A percentile compares a stretch with the other conserved stretches of the same genome.
phyloP scores from a whole-genome alignment of 2,329 filamentous ascomycete genomes.

The Fusarium graminum region DNA sequence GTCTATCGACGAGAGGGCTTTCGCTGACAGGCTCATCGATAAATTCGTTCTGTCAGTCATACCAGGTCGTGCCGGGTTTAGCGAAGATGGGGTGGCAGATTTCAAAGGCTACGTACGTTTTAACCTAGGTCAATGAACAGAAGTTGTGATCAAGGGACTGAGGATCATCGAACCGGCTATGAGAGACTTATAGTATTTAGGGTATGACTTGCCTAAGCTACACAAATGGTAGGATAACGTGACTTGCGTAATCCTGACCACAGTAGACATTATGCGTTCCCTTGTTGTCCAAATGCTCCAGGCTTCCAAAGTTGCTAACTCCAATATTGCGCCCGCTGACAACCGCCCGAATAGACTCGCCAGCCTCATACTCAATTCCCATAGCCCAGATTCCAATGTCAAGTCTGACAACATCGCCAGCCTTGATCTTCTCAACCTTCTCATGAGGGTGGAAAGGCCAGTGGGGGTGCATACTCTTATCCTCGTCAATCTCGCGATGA shows the following conservation, averaged over 20 bases:
- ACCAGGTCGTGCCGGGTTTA: not conserved
- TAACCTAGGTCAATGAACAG: not conserved
- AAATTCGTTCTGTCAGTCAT: not conserved
- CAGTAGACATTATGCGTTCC: conserved; percentile 5
- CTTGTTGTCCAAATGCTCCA: conserved; percentile 22
- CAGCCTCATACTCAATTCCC: conserved; percentile 26
- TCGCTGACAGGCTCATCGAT: not conserved
- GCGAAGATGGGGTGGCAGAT: not conserved
- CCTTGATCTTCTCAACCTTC: not conserved
- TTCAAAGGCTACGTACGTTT: not conserved
- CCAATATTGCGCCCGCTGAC: conserved; percentile 10
- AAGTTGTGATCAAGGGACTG: not conserved
- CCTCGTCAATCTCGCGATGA: conserved; percentile 17
- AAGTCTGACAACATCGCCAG: not conserved
- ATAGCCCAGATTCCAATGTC: conserved; percentile 26
- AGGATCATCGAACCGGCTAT: not conserved
- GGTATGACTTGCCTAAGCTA: not conserved
- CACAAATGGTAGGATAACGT: conserved; percentile 14
- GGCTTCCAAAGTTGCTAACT: conserved; percentile 17
- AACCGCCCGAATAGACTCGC: conserved; percentile 7
- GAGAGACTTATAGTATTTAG: not conserved
- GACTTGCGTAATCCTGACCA: not conserved
- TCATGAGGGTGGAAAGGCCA: conserved; percentile 29
- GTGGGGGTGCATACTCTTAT: conserved; percentile 24
- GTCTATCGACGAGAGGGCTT: not conserved